These are phyloP conservation scores for Allium cepa DNA, from an alignment of 106 monocot species.

Conservation along the genomic window DNA sequence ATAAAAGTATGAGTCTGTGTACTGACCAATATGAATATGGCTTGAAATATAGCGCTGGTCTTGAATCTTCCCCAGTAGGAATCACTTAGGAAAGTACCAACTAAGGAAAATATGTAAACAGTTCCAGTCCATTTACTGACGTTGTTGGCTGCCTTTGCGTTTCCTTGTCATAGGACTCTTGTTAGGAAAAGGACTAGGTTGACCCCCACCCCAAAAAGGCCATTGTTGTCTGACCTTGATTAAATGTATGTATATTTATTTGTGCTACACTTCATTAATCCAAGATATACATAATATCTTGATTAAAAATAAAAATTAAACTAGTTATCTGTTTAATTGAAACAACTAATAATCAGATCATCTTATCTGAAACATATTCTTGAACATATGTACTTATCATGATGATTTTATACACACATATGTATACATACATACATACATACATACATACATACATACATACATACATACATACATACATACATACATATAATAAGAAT, in stretches of 20 bases:
- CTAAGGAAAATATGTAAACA: slow-evolving; percentile 26
- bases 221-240: slow-evolving; percentile 23
- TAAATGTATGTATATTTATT: slow-evolving; percentile 7
- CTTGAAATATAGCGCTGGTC: slow-evolving; percentile 24
- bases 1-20: neutral
- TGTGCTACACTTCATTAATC: neutral
- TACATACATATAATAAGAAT: neutral
- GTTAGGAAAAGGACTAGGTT: slow-evolving; percentile 27
- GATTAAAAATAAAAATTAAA: neutral
- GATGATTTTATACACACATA: no score
- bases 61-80: slow-evolving; percentile 32
- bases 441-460: neutral
- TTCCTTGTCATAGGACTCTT: slow-evolving; percentile 19
- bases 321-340: neutral
- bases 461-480: neutral
- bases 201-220: slow-evolving; percentile 32
- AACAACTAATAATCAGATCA: neutral
- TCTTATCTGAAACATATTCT: neutral
- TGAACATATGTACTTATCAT: no score
- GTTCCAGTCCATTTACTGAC: slow-evolving; percentile 37
- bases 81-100: slow-evolving; percentile 31
- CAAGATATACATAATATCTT: neutral
- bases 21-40: slow-evolving; percentile 18
- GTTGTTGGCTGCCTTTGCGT: slow-evolving; percentile 25
- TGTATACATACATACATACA: neutral